These are phyloP conservation scores for Stachybotrys echinatus DNA, from an alignment of 2,329 filamentous ascomycete species.

Conservation along the genomic window DNA sequence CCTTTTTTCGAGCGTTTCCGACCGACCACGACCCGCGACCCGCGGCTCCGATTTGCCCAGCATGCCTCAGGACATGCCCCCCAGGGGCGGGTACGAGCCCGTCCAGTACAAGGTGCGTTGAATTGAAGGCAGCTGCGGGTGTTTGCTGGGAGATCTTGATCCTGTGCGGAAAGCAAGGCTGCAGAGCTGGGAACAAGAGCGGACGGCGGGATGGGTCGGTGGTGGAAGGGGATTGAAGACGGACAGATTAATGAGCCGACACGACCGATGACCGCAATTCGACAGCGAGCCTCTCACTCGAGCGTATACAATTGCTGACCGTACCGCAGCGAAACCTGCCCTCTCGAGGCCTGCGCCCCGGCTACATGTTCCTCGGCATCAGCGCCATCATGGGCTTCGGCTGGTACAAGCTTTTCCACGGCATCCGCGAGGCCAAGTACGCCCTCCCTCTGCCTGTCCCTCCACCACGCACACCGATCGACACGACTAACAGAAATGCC, in stretches of 20 bases:
- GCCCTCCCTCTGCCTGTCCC: slow-evolving; percentile 22
- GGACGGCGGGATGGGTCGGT: not conserved
- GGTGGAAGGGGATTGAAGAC: too few relatives aligned
- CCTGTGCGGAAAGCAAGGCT: not conserved
- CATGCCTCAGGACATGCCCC: slow-evolving; percentile 98
- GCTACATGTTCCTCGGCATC: slow-evolving; percentile 70
- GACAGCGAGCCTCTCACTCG: not conserved
- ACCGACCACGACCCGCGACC: slow-evolving; percentile 6
- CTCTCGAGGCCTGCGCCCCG: slow-evolving; percentile 81
- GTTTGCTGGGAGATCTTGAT: not conserved
- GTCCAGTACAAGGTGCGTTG: slow-evolving; percentile 91
- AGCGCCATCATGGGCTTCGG: slow-evolving; percentile 80
- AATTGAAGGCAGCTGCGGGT: too few relatives aligned
- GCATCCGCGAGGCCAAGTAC: slow-evolving; percentile 88
- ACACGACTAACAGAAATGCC: not conserved
- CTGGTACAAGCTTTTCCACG: slow-evolving; percentile 79
- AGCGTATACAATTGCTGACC: slow-evolving; percentile 5
- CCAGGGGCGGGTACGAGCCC: slow-evolving; percentile 86
- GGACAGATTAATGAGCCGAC: too few relatives aligned
- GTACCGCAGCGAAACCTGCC: slow-evolving; percentile 79
- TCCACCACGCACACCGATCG: not conserved
- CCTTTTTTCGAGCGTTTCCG: not conserved
- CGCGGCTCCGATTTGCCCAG: slow-evolving; percentile 29
- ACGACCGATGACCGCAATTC: too few relatives aligned
- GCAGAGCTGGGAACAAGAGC: too few relatives aligned